phyloP scores from a whole-genome alignment of 441 rosid species.

The Bocquillonia castaneifolia region DNA sequence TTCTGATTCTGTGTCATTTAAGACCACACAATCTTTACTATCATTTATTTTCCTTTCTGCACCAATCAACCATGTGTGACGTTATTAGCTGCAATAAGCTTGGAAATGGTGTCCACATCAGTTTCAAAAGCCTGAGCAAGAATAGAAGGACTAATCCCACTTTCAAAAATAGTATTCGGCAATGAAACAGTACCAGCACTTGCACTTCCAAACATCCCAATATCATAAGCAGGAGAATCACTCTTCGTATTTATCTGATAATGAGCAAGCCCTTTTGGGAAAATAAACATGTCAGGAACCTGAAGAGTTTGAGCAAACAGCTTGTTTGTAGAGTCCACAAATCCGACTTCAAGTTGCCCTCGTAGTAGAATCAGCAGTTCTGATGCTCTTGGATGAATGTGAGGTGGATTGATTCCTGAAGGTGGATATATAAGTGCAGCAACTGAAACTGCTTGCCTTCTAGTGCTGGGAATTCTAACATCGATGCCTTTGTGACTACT shows the following conservation, averaged over 20 bases:
- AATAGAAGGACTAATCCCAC: conserved; percentile 17
- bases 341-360: conserved; percentile 25
- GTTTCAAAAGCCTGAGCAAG: conserved; percentile 19
- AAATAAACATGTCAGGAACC: conserved; percentile 19
- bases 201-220: conserved; percentile 18
- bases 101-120: conserved; percentile 12
- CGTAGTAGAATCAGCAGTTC: conserved; percentile 26
- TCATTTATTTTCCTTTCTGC: not conserved
- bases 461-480: conserved; percentile 25
- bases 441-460: conserved; percentile 28
- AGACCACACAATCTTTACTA: not conserved
- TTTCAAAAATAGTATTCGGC: conserved; percentile 13
- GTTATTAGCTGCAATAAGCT: conserved; percentile 13
- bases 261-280: conserved; percentile 25
- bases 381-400: conserved; percentile 26
- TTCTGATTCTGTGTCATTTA: not conserved
- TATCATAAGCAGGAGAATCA: conserved; percentile 16
- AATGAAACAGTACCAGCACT: conserved; percentile 18
- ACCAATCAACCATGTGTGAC: not conserved
- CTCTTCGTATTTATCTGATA: conserved; percentile 10
- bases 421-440: conserved; percentile 23
- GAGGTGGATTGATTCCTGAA: conserved; percentile 30
- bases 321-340: conserved; percentile 11
- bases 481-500: conserved; percentile 14
- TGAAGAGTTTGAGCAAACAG: conserved; percentile 12